Evolutionary conservation across 768 basidiomycete genomes (phyloP), one percentile per base, ranked within the genome.

Genomic region (Tulasnella sp.): DNA sequence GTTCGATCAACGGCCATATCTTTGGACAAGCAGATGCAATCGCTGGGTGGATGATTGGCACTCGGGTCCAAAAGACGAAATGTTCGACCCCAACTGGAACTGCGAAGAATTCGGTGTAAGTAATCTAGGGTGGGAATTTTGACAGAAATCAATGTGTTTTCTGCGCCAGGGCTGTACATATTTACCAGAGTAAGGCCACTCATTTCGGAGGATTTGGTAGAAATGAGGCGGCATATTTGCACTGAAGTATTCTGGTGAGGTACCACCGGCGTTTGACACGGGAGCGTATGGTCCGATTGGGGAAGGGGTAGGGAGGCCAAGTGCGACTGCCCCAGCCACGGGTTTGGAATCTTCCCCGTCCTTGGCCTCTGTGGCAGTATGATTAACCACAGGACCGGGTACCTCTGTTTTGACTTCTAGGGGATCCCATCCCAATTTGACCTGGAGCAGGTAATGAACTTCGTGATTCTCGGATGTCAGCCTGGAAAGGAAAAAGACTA

Each of bases 151-250:
- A n/a, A n/a, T n/a, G n/a, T n/a, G n/a, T 38, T 38, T 15, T 38
- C 34, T 7, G 34, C 34, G 34, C 34, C 34, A 41, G 17, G 34
- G 15, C 7, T 38, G 5, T 38, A 38, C 34, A 15, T 38, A 38
- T 75, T 55, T 65, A 85, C 86, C 81, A 5, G 86, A 89, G 70
- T 93, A 93, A 0, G 89, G 89, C 89, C 89, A 93, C 67, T 90
- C 88, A 66, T 91, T 89, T 65, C 75, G 82, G 48, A 85, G 85
- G 63, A 90, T 81, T 65, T 82, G 85, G 64, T 88, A 72, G 54
- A 80, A 73, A 34, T 80, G 73, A 11, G 75, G 65, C 0, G 84
- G 79, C 7, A 81, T 82, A 63, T 83, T 75, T 11, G 78, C 78
- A 32, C 75, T 81, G 70, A 92, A 91, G 69, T 86, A 86, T 13